A percentile compares a stretch with the other conserved stretches of the same genome.
phyloP scores from a whole-genome alignment of 139 green algal genomes.

The Coccomyxa sp. region DNA sequence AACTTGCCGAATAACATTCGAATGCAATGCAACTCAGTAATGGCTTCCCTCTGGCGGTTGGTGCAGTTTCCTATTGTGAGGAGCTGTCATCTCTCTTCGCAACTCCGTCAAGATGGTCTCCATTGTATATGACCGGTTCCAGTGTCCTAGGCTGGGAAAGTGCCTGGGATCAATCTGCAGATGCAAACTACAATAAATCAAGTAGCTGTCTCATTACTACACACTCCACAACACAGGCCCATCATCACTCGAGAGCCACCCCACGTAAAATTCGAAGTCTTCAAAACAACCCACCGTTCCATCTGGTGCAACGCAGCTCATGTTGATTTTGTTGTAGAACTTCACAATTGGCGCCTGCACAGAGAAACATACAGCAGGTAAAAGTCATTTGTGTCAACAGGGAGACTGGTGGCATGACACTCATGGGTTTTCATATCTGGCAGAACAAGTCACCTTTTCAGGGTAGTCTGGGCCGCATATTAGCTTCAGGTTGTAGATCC shows the following conservation, averaged over 20 bases:
- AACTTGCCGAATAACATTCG: too few species aligned
- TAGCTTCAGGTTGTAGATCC: slow-evolving; percentile 92
- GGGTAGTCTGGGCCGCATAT: slow-evolving; percentile 84
- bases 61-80: slow-evolving; percentile 77
- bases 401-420: too few species aligned
- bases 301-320: slow-evolving; percentile 48
- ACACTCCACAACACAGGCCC: not conserved
- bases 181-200: not conserved
- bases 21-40: not conserved
- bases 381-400: too few species aligned
- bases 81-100: slow-evolving; percentile 78
- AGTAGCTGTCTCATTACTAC: not conserved
- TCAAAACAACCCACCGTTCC: not conserved
- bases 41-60: slow-evolving; percentile 82
- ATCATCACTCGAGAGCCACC: not conserved
- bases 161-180: slow-evolving; percentile 54
- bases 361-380: not conserved
- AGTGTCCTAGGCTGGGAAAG: slow-evolving; percentile 79
- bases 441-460: slow-evolving; percentile 30
- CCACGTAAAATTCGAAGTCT: not conserved
- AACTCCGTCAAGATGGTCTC: slow-evolving; percentile 86
- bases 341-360: slow-evolving; percentile 43
- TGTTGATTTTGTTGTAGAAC: slow-evolving; percentile 71
- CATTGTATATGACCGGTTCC: slow-evolving; percentile 83
- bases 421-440: not conserved